phyloP scores from a whole-genome alignment of 2,329 filamentous ascomycete species.

The Colletotrichum lentis region DNA sequence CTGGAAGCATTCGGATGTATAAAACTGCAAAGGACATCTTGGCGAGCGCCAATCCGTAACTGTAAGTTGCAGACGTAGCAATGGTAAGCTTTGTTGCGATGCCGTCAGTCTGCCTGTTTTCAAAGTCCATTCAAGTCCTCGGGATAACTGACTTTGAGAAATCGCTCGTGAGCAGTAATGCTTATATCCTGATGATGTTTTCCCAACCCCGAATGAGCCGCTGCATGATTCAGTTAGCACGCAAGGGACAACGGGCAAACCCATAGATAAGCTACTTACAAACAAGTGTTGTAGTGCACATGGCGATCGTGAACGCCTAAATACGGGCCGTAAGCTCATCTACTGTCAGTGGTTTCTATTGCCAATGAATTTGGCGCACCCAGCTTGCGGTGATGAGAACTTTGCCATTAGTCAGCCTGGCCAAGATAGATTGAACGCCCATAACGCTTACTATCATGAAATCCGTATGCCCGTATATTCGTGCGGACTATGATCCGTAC shows the following conservation, averaged over 20 bases:
- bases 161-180: not conserved
- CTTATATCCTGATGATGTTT: conserved; percentile 9
- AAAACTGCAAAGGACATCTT: conserved; percentile 47
- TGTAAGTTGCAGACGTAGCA: conserved; percentile 44
- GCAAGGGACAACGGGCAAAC: too few relatives aligned
- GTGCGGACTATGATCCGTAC: conserved; percentile 11
- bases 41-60: conserved; percentile 43
- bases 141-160: conserved; percentile 7
- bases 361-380: not conserved
- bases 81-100: conserved; percentile 23
- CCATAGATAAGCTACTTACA: not conserved
- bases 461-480: conserved; percentile 10
- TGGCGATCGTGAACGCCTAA: conserved; percentile 15
- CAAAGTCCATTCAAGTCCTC: too few relatives aligned
- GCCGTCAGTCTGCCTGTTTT: not conserved
- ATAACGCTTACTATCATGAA: conserved; percentile 15
- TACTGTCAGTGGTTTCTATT: not conserved
- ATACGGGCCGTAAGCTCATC: not conserved
- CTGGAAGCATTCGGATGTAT: conserved; percentile 46
- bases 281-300: conserved; percentile 12
- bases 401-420: not conserved
- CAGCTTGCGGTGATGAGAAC: conserved; percentile 18
- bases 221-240: not conserved
- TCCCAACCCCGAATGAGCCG: conserved; percentile 18
- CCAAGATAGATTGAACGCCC: not conserved